Evolutionary conservation across 257 asterid species (phyloP).

Genomic region (Primulina huaijiensis): DNA sequence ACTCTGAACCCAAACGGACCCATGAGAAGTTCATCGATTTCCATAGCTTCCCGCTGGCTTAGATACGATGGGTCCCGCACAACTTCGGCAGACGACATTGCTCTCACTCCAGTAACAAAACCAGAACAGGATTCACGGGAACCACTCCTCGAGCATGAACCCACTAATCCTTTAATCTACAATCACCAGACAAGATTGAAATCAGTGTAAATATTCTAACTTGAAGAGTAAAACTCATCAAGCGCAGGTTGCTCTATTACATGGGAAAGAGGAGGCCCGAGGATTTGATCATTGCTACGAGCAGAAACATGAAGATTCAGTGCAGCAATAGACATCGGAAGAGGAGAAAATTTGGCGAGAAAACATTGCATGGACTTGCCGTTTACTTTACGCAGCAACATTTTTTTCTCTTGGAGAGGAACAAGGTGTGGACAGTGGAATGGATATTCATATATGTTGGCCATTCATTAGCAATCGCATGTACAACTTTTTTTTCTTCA

Average conservation of each 20-base stretch:
- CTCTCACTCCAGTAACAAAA: constrained; percentile 30
- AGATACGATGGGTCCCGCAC: constrained; percentile 58
- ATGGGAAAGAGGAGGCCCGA: constrained; percentile 20
- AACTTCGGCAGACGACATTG: constrained; percentile 58
- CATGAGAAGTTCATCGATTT: constrained; percentile 85
- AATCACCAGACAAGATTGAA: constrained; percentile 20
- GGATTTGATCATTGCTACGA: constrained; percentile 19
- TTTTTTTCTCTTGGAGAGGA: not conserved
- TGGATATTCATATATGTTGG: not conserved
- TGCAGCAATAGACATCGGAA: constrained; percentile 16
- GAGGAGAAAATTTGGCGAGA: constrained; percentile 32
- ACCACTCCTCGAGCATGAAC: constrained; percentile 30
- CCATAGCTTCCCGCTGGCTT: constrained; percentile 79
- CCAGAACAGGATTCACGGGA: constrained; percentile 35
- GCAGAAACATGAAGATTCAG: constrained; percentile 18
- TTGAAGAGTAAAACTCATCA: not conserved
- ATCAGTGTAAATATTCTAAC: constrained; percentile 14
- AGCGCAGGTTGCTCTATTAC: constrained; percentile 7
- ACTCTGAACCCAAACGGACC: constrained; percentile 92
- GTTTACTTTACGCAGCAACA: constrained; percentile 32
- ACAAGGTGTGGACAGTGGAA: not conserved
- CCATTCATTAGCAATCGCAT: not conserved
- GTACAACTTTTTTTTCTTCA: no score
- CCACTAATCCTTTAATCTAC: constrained; percentile 38
- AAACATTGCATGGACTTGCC: constrained; percentile 56